Conservation (phyloP, 768 basidiomycete genomes). For the Panaeolus cyanescens region DNA sequence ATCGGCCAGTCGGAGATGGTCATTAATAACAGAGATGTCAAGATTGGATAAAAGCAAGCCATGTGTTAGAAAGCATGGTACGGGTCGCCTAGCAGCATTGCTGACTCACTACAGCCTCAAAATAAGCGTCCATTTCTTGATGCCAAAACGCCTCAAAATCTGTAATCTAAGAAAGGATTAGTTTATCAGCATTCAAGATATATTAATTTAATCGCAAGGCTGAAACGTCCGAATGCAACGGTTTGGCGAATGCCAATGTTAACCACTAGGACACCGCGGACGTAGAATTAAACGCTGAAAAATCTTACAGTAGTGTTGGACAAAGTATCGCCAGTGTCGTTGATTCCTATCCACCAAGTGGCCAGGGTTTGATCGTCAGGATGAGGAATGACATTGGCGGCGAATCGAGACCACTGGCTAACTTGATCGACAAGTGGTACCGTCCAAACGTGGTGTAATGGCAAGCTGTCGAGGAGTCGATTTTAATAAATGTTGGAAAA, state of each 20-base stretch:
- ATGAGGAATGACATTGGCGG: constrained; percentile 45
- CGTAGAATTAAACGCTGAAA: constrained; percentile 6
- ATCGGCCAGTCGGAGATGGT: not conserved
- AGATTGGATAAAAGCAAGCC: not conserved
- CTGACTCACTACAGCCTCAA: constrained; percentile 46
- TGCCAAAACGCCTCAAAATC: constrained; percentile 53
- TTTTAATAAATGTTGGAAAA: not conserved
- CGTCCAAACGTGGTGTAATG: constrained; percentile 49
- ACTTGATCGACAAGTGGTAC: constrained; percentile 51
- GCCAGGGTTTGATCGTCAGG: constrained; percentile 44
- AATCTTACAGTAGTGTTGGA: constrained; percentile 34
- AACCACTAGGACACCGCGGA: not conserved
- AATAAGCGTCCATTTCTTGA: constrained; percentile 49
- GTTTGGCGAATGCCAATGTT: not conserved
- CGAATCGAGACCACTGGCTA: constrained; percentile 48
- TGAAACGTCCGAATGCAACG: not conserved
- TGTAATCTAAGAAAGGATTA: constrained; percentile 34
- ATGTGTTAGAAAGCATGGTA: not conserved
- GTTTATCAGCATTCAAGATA: not conserved
- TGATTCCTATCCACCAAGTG: constrained; percentile 63
- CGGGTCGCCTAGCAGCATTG: not conserved
- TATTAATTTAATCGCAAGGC: not conserved
- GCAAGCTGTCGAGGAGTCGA: constrained; percentile 31
- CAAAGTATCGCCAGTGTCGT: constrained; percentile 55
- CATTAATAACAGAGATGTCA: not conserved